Evolutionary conservation across 2,329 filamentous ascomycete genomes (phyloP).

Genomic region (Tetracladium maxilliforme): DNA sequence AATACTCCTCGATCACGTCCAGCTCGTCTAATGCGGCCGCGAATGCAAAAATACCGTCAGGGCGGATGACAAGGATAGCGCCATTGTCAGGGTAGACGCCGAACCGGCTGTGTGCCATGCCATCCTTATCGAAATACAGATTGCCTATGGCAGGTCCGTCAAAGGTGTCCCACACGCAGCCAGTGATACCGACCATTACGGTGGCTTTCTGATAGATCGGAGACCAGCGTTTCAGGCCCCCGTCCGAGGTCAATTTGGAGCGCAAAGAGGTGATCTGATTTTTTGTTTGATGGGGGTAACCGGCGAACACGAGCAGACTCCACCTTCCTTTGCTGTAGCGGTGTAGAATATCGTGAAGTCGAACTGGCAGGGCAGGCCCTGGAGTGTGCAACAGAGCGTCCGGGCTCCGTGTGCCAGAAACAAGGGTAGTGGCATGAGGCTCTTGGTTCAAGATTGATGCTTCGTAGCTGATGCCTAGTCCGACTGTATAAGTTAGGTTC

Average conservation of each 20-base stretch:
- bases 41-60: conserved; percentile 1
- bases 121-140: not conserved
- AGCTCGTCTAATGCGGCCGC: not conserved
- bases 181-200: not conserved
- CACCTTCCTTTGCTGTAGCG: too few relatives aligned
- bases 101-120: not conserved
- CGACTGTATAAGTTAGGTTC: not conserved
- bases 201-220: not conserved
- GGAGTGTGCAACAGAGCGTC: too few relatives aligned
- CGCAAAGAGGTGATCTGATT: too few relatives aligned
- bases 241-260: not conserved
- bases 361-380: too few relatives aligned
- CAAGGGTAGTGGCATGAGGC: too few relatives aligned
- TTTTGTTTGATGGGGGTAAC: too few relatives aligned
- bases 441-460: too few relatives aligned
- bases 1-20: not conserved
- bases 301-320: too few relatives aligned
- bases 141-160: not conserved
- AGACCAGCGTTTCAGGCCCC: not conserved
- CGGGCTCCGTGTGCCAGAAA: too few relatives aligned
- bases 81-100: not conserved
- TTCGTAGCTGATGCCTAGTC: too few relatives aligned
- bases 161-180: not conserved
- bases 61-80: conserved; percentile 1
- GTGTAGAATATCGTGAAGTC: too few relatives aligned